phyloP scores from a whole-genome alignment of 2,329 filamentous ascomycete species.

The Claviceps africana region DNA sequence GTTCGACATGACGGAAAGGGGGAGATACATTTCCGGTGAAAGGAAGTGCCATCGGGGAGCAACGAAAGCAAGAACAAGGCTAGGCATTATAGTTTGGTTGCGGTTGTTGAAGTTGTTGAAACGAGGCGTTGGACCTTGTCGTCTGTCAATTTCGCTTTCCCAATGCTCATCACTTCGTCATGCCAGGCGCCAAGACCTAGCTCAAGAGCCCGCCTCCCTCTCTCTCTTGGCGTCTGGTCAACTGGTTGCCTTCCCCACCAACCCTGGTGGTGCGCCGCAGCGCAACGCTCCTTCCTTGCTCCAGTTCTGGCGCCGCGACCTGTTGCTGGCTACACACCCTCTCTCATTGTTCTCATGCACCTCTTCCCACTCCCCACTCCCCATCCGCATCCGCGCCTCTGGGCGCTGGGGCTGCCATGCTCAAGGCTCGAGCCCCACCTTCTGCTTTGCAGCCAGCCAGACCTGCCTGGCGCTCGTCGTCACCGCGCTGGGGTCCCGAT shows the following conservation, averaged over 20 bases:
- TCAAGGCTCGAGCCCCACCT: background rate
- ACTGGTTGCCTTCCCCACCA: background rate
- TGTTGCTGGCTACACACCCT: background rate
- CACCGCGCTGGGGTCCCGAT: background rate
- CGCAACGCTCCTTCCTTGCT: background rate
- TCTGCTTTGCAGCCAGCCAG: background rate
- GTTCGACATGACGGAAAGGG: background rate
- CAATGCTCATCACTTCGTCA: background rate
- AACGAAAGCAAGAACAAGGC: background rate
- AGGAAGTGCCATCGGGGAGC: background rate
- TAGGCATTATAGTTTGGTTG: background rate
- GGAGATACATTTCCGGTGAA: background rate
- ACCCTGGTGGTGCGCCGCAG: background rate
- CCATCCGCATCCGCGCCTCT: background rate
- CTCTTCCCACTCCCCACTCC: background rate
- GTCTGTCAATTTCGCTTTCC: background rate
- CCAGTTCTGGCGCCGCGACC: background rate
- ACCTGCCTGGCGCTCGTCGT: conserved; percentile 1
- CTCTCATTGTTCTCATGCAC: background rate
- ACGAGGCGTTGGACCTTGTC: background rate
- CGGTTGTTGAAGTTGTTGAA: background rate
- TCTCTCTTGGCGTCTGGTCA: background rate
- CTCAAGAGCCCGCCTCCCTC: background rate
- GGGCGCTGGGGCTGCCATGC: background rate
- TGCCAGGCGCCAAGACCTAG: background rate